phyloP scores from a whole-genome alignment of 1,284 basidiomycete genomes.

The Taiwanofungus camphoratus region DNA sequence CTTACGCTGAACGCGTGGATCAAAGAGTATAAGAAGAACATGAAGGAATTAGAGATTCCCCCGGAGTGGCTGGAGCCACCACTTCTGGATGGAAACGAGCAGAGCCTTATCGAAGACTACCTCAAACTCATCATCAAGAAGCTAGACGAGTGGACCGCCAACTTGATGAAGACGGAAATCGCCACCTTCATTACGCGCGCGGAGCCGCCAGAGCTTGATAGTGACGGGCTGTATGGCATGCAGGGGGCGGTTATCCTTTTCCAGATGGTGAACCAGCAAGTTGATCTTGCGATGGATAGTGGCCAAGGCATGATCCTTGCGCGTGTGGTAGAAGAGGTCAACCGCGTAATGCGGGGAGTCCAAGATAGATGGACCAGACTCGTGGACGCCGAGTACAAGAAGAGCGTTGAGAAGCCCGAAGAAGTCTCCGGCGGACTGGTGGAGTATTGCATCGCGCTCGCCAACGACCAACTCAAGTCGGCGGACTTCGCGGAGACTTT shows the following conservation, averaged over 20 bases:
- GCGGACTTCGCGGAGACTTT: slow-evolving; percentile 92
- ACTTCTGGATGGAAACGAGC: slow-evolving; percentile 89
- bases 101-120: slow-evolving; percentile 93
- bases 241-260: slow-evolving; percentile 95
- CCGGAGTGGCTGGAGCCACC: slow-evolving; percentile 83
- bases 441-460: slow-evolving; percentile 96
- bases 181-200: slow-evolving; percentile 80
- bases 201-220: slow-evolving; percentile 84
- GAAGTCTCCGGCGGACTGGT: slow-evolving; percentile 86
- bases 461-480: slow-evolving; percentile 96
- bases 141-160: slow-evolving; percentile 95
- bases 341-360: slow-evolving; percentile 86
- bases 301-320: slow-evolving; percentile 92
- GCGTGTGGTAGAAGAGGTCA: slow-evolving; percentile 84
- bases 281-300: slow-evolving; percentile 93
- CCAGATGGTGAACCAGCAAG: slow-evolving; percentile 97
- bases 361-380: slow-evolving; percentile 87
- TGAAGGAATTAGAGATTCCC: slow-evolving; percentile 89
- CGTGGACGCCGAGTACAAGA: slow-evolving; percentile 84
- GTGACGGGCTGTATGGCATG: slow-evolving; percentile 86
- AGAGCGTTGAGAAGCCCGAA: slow-evolving; percentile 84
- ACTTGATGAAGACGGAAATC: slow-evolving; percentile 90
- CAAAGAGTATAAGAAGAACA: slow-evolving; percentile 91
- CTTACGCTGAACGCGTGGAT: slow-evolving; percentile 89
- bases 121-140: slow-evolving; percentile 90